Conservation (phyloP, 176 grass and related monocot genomes). For the Carex pumila region DNA sequence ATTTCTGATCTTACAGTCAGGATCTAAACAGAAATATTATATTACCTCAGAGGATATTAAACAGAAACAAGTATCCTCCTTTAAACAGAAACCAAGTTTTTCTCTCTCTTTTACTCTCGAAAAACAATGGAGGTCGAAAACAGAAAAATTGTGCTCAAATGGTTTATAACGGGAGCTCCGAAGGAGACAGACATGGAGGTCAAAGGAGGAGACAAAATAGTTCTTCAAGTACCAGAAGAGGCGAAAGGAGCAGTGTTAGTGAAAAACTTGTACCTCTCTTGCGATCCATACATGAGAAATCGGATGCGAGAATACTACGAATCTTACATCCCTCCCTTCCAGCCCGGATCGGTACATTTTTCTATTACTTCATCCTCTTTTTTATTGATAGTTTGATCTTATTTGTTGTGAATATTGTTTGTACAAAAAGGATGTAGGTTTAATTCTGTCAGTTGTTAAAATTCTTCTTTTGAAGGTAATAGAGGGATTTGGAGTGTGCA, state of each 20-base stretch:
- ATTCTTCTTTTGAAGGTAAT: slow-evolving; percentile 33
- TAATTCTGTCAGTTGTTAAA: not conserved
- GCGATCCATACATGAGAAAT: slow-evolving; percentile 80
- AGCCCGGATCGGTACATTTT: slow-evolving; percentile 49
- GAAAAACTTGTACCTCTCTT: slow-evolving; percentile 86
- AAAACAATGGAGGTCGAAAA: slow-evolving; percentile 39
- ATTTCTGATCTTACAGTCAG: no score
- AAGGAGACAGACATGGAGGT: slow-evolving; percentile 77
- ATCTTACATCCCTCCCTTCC: slow-evolving; percentile 76
- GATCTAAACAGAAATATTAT: no score
- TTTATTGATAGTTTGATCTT: not conserved
- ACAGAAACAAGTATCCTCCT: no score
- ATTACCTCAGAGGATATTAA: no score
- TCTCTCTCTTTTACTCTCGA: not conserved
- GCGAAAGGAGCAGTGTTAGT: slow-evolving; percentile 35
- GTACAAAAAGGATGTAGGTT: not conserved
- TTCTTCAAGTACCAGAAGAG: slow-evolving; percentile 38
- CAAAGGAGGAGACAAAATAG: slow-evolving; percentile 30
- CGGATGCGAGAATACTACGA: slow-evolving; percentile 49
- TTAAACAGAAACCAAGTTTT: no score
- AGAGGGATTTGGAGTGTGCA: slow-evolving; percentile 58
- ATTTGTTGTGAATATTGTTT: not conserved
- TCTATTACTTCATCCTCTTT: not conserved
- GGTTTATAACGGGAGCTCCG: slow-evolving; percentile 50
- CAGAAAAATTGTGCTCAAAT: slow-evolving; percentile 61